Conservation (phyloP, 768 basidiomycete genomes). For the Boletus pseudo-olivaceus region DNA sequence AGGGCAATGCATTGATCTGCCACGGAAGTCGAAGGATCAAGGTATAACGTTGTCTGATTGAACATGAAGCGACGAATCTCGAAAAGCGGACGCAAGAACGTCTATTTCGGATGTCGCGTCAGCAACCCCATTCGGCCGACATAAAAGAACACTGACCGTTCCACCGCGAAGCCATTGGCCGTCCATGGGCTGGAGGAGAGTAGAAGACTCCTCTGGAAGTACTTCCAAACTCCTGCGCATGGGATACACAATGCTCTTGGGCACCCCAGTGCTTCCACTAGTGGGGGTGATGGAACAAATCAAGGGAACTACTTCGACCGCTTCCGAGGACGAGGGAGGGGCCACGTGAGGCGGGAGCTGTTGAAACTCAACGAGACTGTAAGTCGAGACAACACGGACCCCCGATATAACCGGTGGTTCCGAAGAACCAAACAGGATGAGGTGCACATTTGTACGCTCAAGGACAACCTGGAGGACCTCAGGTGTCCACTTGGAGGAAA, state of each 20-base stretch:
- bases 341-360: conserved; percentile 5
- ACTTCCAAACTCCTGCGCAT: conserved; percentile 25
- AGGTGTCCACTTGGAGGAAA: conserved; percentile 29
- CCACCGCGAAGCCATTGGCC: conserved; percentile 33
- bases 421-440: conserved; percentile 21
- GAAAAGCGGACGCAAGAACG: conserved; percentile 30
- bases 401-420: conserved; percentile 11
- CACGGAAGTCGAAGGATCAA: conserved; percentile 27
- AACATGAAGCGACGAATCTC: conserved; percentile 33
- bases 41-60: conserved; percentile 30
- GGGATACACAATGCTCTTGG: conserved; percentile 32
- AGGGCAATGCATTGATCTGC: conserved; percentile 25
- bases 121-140: neutral
- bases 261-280: conserved; percentile 31
- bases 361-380: conserved; percentile 10
- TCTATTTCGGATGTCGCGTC: conserved; percentile 10
- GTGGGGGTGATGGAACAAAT: conserved; percentile 28
- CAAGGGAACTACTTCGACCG: conserved; percentile 20
- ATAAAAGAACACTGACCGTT: conserved; percentile 17
- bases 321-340: conserved; percentile 18
- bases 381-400: conserved; percentile 17
- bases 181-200: conserved; percentile 25
- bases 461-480: conserved; percentile 27
- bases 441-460: conserved; percentile 18
- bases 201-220: conserved; percentile 28